Evolutionary conservation across 305 asterid genomes (phyloP).

Genomic region (Solanum hybrid): DNA sequence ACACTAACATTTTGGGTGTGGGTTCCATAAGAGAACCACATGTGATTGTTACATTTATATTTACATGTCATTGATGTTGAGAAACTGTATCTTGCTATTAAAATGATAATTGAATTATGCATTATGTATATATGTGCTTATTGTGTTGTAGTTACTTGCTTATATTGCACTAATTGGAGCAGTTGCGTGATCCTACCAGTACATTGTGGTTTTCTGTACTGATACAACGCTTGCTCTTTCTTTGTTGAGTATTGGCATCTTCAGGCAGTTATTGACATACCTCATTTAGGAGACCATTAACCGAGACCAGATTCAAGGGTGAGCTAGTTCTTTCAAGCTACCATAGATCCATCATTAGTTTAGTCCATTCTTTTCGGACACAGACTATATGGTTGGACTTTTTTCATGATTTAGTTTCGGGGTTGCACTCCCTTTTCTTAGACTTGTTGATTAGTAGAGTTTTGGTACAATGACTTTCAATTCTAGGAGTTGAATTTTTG

Average conservation of each 20-base stretch:
- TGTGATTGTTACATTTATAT: neutral
- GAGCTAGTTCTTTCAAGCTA: neutral
- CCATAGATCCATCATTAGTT: neutral
- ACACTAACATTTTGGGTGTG: neutral
- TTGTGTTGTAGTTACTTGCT: too few species aligned
- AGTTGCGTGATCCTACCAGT: neutral
- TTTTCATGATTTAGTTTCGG: neutral
- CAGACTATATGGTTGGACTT: neutral
- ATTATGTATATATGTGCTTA: neutral
- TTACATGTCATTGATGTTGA: neutral
- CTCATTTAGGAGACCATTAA: neutral
- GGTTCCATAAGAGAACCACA: neutral
- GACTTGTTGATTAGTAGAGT: neutral
- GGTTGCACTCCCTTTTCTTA: neutral
- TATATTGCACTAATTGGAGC: too few species aligned
- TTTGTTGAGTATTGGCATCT: neutral
- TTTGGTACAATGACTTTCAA: neutral
- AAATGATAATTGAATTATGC: neutral
- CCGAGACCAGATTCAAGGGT: neutral
- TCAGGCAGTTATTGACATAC: neutral
- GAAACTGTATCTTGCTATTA: too few species aligned
- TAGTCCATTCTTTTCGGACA: neutral
- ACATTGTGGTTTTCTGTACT: neutral
- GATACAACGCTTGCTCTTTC: neutral
- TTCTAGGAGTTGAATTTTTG: neutral